These are phyloP conservation scores for Melampsora americana DNA, from an alignment of 1,284 basidiomycete species.

Conservation along the genomic window DNA sequence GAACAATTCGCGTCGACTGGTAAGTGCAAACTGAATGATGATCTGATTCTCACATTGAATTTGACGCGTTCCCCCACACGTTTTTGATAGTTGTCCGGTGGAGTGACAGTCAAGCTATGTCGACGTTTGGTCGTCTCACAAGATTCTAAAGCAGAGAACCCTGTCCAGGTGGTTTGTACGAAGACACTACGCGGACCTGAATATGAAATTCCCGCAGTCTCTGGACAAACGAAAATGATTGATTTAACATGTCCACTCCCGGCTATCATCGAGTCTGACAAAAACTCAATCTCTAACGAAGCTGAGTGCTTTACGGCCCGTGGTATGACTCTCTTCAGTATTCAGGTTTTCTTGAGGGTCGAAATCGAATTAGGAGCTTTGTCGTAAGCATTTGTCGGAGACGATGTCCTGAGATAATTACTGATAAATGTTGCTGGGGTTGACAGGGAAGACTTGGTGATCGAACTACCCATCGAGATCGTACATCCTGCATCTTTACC, in stretches of 20 bases:
- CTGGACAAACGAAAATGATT: conserved; percentile 43
- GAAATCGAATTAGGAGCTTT: conserved; percentile 49
- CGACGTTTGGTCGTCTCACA: conserved; percentile 25
- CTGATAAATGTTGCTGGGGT: too few species aligned
- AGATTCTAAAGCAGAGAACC: conserved; percentile 37
- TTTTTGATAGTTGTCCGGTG: conserved; percentile 28
- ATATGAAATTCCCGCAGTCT: conserved; percentile 48
- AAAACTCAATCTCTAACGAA: not conserved
- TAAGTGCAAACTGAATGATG: not conserved
- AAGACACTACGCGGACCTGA: conserved; percentile 47
- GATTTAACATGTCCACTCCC: conserved; percentile 45
- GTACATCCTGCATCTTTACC: conserved; percentile 50
- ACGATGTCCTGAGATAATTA: not conserved
- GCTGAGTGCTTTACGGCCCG: conserved; percentile 46
- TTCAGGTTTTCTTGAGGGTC: conserved; percentile 48
- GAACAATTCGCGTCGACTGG: conserved; percentile 33
- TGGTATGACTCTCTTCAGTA: conserved; percentile 49
- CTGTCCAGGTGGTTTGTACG: conserved; percentile 46
- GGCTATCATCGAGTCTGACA: conserved; percentile 1
- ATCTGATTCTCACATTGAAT: not conserved
- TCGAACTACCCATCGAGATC: conserved; percentile 51
- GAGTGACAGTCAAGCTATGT: conserved; percentile 38
- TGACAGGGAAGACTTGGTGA: conserved; percentile 47
- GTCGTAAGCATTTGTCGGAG: conserved; percentile 45
- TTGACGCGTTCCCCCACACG: not conserved